Percentiles rank a stretch among this genome's conserved stretches.
Evolutionary conservation across 2,329 filamentous ascomycete species (phyloP).

Genomic region (Dendrostoma leiphaemia): DNA sequence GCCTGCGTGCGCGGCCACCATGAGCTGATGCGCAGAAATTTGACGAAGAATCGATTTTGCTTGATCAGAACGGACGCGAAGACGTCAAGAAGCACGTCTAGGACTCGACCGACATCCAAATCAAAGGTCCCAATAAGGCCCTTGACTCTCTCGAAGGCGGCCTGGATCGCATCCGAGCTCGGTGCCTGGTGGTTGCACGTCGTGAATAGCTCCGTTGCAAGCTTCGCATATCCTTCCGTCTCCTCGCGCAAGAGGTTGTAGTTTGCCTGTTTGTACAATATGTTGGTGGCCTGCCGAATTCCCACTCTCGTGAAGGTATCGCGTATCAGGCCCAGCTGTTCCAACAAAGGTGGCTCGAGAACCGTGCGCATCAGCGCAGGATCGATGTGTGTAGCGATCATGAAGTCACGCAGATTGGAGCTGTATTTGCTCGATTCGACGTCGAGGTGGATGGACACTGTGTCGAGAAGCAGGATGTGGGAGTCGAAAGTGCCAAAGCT

Average conservation of each 20-base stretch:
- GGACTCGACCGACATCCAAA: constrained; percentile 87
- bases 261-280: constrained; percentile 92
- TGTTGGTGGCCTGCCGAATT: constrained; percentile 87
- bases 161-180: constrained; percentile 73
- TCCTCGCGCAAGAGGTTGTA: constrained; percentile 96
- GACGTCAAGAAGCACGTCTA: constrained; percentile 93
- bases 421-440: constrained; percentile 54
- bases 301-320: constrained; percentile 81
- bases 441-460: constrained; percentile 75
- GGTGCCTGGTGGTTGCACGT: constrained; percentile 73
- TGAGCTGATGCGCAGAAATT: constrained; percentile 84
- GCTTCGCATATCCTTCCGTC: constrained; percentile 93
- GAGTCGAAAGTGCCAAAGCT: constrained; percentile 56
- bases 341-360: constrained; percentile 76
- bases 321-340: constrained; percentile 75
- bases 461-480: constrained; percentile 76
- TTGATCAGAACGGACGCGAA: constrained; percentile 92
- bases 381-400: constrained; percentile 71
- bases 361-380: constrained; percentile 72
- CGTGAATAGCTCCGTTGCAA: constrained; percentile 93
- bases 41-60: constrained; percentile 91
- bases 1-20: constrained; percentile 84
- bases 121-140: constrained; percentile 96
- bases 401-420: constrained; percentile 61
- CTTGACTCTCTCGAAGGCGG: constrained; percentile 89